A percentile compares a stretch with the other conserved stretches of the same genome.
phyloP scores from a whole-genome alignment of 2,329 filamentous ascomycete genomes.

The Sporothrix mexicana region DNA sequence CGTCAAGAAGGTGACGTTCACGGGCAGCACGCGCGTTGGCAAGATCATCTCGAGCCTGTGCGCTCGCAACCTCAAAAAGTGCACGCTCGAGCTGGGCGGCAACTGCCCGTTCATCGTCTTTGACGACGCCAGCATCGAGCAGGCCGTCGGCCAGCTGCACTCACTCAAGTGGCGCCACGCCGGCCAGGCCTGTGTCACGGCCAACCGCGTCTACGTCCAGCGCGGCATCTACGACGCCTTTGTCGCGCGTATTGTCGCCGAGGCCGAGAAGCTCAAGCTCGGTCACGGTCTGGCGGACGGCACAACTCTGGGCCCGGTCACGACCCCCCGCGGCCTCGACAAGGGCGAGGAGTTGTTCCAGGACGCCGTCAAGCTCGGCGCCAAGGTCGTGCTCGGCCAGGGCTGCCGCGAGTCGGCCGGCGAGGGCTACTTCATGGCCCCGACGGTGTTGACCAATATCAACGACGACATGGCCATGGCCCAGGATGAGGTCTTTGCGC shows the following conservation, averaged over 20 bases:
- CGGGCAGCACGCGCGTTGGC: constrained; percentile 73
- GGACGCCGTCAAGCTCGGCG: constrained; percentile 68
- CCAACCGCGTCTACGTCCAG: constrained; percentile 70
- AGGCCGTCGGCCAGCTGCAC: constrained; percentile 57
- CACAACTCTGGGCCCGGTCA: constrained; percentile 66
- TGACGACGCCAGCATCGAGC: constrained; percentile 69
- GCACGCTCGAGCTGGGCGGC: constrained; percentile 73
- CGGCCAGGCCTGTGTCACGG: constrained; percentile 69
- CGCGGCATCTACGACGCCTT: constrained; percentile 61
- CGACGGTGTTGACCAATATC: constrained; percentile 59
- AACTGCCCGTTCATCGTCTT: constrained; percentile 72
- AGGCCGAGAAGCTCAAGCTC: constrained; percentile 60
- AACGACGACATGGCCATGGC: constrained; percentile 55
- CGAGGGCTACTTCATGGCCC: constrained; percentile 69
- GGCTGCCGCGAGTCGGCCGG: constrained; percentile 49
- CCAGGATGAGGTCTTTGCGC: constrained; percentile 63
- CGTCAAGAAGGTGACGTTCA: constrained; percentile 74
- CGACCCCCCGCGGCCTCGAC: constrained; percentile 59
- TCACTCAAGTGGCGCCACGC: constrained; percentile 56
- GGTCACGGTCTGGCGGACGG: constrained; percentile 65
- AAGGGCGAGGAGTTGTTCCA: constrained; percentile 66
- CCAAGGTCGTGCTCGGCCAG: constrained; percentile 67
- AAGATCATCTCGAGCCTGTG: constrained; percentile 68
- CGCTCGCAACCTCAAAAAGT: constrained; percentile 70
- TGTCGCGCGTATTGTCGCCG: constrained; percentile 46